Evolutionary conservation across 371 early-diverging fungal species (phyloP).

Genomic region (Rhizomucor pusillus): DNA sequence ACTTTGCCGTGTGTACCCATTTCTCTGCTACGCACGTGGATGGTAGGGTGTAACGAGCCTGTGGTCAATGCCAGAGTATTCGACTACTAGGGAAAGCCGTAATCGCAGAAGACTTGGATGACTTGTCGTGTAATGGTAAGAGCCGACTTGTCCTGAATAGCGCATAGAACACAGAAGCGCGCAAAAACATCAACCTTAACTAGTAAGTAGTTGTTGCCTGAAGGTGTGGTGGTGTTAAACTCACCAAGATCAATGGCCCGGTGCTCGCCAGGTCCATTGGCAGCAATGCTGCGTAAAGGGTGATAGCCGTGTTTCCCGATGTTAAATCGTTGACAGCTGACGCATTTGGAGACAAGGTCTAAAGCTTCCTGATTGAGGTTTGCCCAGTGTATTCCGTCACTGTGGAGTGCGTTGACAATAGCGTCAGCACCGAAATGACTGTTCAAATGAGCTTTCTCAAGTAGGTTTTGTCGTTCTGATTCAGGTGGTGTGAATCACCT

Average conservation of each 20-base stretch:
- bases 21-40: conserved; percentile 2
- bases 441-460: conserved; percentile 11
- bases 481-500: conserved; percentile 7
- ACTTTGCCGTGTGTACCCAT: background rate
- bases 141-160: conserved; percentile 18
- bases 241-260: conserved; percentile 13
- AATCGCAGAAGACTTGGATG: conserved; percentile 20
- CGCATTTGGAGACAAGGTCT: conserved; percentile 8
- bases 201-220: conserved; percentile 14
- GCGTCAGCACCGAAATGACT: conserved; percentile 21
- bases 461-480: conserved; percentile 6
- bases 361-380: conserved; percentile 15
- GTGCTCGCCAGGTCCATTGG: conserved; percentile 17
- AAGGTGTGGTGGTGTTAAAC: conserved; percentile 3
- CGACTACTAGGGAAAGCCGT: too few relatives aligned
- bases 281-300: conserved; percentile 9
- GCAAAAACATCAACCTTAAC: conserved; percentile 24
- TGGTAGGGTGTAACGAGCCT: conserved; percentile 1
- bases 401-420: conserved; percentile 9
- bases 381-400: conserved; percentile 15
- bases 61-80: conserved; percentile 4
- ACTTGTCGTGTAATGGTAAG: conserved; percentile 19
- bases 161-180: conserved; percentile 17
- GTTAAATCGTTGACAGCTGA: conserved; percentile 14
- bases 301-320: conserved; percentile 11